Evolutionary conservation across 352 stramenopile genomes (phyloP).

Genomic region (Peronospora tabacina): DNA sequence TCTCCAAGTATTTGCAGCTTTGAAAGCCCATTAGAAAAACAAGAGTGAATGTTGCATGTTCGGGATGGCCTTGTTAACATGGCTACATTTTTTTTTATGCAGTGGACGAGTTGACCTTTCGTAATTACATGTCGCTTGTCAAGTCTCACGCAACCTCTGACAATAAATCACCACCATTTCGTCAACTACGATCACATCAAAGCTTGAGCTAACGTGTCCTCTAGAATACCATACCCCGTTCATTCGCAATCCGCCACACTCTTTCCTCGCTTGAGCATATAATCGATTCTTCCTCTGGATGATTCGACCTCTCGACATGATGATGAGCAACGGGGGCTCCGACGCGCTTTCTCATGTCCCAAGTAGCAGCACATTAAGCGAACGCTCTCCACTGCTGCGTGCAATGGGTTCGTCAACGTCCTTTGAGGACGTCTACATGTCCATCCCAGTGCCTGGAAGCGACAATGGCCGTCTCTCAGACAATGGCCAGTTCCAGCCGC

Average conservation of each 20-base stretch:
- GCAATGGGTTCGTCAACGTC: conserved; percentile 43
- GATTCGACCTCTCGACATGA: conserved; percentile 29
- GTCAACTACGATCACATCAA: neutral
- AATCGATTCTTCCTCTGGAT: conserved; percentile 16
- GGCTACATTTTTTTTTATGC: conserved; percentile 11
- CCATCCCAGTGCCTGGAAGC: conserved; percentile 36
- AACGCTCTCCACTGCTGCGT: conserved; percentile 65
- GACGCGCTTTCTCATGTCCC: conserved; percentile 20
- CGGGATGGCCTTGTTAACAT: conserved; percentile 11
- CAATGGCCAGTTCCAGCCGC: conserved; percentile 56
- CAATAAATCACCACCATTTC: neutral
- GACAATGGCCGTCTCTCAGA: conserved; percentile 24
- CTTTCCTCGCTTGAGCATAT: neutral
- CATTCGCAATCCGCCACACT: neutral
- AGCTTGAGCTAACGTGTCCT: neutral
- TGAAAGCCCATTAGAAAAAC: conserved; percentile 8
- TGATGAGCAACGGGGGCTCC: conserved; percentile 26
- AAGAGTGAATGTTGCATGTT: conserved; percentile 28
- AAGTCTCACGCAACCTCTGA: neutral
- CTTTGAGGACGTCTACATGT: conserved; percentile 70
- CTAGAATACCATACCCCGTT: neutral
- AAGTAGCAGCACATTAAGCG: conserved; percentile 27
- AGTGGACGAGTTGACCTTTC: neutral
- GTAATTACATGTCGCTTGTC: neutral
- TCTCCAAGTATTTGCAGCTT: conserved; percentile 20